These are phyloP conservation scores for Tetragonia tetragonoides DNA, from an alignment of 148 eudicot genomes.

Conservation along the genomic window DNA sequence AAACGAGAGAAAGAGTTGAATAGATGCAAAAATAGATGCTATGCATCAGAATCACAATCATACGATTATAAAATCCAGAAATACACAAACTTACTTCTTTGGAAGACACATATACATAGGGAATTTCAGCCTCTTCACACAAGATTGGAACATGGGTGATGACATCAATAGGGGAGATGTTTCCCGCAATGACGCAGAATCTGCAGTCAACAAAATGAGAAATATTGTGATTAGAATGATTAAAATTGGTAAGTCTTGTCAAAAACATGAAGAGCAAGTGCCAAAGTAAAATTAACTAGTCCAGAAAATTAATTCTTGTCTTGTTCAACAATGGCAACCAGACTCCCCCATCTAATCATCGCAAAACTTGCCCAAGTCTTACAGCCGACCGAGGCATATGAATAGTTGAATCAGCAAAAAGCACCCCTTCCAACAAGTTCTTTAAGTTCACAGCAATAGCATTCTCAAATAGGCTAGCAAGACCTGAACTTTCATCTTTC, in stretches of 20 bases:
- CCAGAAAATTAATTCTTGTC: background rate
- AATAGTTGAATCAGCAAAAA: no score
- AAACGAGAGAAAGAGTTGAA: background rate
- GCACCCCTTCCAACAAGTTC: no score
- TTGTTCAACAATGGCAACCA: background rate
- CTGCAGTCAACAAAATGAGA: slow-evolving; percentile 44
- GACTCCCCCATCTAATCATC: no score
- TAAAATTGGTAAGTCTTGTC: no score
- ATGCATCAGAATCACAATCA: background rate
- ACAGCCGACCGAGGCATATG: no score
- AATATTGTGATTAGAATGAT: background rate
- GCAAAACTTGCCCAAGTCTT: no score
- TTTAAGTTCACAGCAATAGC: no score
- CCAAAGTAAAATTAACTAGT: background rate
- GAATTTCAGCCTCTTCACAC: slow-evolving; percentile 89
- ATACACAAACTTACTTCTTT: slow-evolving; percentile 67
- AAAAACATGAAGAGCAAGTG: no score
- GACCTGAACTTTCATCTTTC: no score
- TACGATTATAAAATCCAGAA: background rate
- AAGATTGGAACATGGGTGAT: slow-evolving; percentile 92
- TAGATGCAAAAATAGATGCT: background rate
- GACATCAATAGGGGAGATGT: slow-evolving; percentile 96
- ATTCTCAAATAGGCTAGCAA: no score
- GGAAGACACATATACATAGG: slow-evolving; percentile 79
- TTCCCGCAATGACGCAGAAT: slow-evolving; percentile 90